These are phyloP conservation scores for Aspergillus neoniger DNA, from an alignment of 2,329 filamentous ascomycete genomes.

Conservation along the genomic window DNA sequence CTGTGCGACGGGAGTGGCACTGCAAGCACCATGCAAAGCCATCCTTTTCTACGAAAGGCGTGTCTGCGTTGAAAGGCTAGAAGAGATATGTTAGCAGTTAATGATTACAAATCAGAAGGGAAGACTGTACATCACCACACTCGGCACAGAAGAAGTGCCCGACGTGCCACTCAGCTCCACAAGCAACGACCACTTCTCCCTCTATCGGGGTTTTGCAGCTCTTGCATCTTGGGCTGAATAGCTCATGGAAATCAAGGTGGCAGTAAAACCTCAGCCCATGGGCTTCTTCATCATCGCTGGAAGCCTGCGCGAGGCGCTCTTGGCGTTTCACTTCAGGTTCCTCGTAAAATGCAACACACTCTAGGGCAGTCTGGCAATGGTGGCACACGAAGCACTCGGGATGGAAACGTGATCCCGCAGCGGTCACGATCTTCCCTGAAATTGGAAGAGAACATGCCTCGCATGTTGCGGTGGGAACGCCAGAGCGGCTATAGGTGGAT, in stretches of 20 bases:
- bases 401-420: conserved; percentile 82
- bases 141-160: conserved; percentile 99
- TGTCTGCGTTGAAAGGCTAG: conserved; percentile 60
- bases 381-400: conserved; percentile 91
- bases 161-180: conserved; percentile 93
- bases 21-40: conserved; percentile 95
- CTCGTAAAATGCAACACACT: conserved; percentile 94
- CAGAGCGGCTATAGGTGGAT: conserved; percentile 49
- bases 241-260: conserved; percentile 97
- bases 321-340: conserved; percentile 74
- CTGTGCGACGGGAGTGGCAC: conserved; percentile 89
- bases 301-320: conserved; percentile 68
- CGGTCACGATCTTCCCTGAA: conserved; percentile 83
- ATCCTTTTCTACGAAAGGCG: conserved; percentile 94
- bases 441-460: conserved; percentile 83
- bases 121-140: conserved; percentile 71
- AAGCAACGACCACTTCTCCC: conserved; percentile 89
- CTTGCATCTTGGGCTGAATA: conserved; percentile 89
- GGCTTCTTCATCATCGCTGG: conserved; percentile 62
- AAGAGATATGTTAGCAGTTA: conserved; percentile 17
- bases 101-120: not conserved
- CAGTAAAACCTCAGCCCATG: conserved; percentile 83
- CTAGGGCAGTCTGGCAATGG: conserved; percentile 81
- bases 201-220: conserved; percentile 96
- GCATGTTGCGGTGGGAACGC: conserved; percentile 69